A percentile compares a stretch with the other conserved stretches of the same genome.
phyloP scores from a whole-genome alignment of 2,329 filamentous ascomycete genomes.

The Aspergillus niger region DNA sequence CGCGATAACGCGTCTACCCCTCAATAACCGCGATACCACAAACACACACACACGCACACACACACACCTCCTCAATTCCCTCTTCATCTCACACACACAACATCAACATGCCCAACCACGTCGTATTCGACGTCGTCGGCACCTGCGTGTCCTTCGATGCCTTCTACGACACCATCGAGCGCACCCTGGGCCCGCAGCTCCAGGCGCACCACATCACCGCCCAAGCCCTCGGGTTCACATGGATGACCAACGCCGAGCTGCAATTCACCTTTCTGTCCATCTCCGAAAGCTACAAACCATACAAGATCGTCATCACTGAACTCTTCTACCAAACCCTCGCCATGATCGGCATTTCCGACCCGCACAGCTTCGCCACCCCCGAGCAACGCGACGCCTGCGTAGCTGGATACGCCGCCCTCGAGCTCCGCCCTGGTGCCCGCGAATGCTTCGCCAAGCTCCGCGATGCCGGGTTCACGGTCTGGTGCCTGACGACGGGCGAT shows the following conservation, averaged over 20 bases:
- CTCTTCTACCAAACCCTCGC: conserved; percentile 49
- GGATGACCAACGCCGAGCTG: conserved; percentile 48
- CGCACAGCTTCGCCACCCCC: conserved; percentile 41
- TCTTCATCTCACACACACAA: neutral
- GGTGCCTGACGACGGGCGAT: conserved; percentile 58
- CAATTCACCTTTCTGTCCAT: conserved; percentile 51
- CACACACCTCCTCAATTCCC: neutral
- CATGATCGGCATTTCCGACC: conserved; percentile 44
- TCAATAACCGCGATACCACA: neutral
- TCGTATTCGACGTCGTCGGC: conserved; percentile 57
- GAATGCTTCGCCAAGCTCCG: conserved; percentile 47
- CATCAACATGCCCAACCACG: conserved; percentile 38
- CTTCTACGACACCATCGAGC: conserved; percentile 42
- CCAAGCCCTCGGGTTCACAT: conserved; percentile 45
- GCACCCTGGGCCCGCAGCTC: conserved; percentile 41
- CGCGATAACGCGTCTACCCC: neutral
- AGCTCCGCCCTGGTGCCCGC: conserved; percentile 38
- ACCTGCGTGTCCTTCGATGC: conserved; percentile 50
- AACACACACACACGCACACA: neutral
- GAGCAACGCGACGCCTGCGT: conserved; percentile 43
- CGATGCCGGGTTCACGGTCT: conserved; percentile 53
- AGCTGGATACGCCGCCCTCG: conserved; percentile 37
- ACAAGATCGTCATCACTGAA: conserved; percentile 42
- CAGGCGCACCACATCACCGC: conserved; percentile 36
- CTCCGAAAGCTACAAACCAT: conserved; percentile 44